Base-by-base conservation (phyloP, 352 stramenopile genomes). In the Blastocystis sp. region DNA sequence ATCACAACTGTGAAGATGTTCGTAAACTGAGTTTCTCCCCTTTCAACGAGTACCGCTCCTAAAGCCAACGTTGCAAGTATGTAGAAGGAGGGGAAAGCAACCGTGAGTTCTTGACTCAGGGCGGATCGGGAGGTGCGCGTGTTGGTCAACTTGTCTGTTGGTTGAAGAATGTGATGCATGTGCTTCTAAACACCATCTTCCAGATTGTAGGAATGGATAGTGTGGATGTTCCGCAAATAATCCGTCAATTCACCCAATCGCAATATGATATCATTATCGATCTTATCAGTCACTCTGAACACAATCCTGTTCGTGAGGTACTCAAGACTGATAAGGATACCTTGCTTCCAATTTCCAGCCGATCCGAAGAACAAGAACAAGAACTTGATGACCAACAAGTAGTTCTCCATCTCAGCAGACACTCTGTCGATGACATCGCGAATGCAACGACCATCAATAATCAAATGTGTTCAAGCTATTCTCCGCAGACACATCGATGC, bases 161-260 rank as follows among this genome's bases (percentile, higher is more conserved):
- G 32, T 36, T 48, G 8, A 9, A 64, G 27, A 2, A 14, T 34
- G 24, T 67, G n/a, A 34, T 51, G 44, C 6, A 85, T 49, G 7
- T 59, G 51, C 48, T 73, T 1, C 21, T 29, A 40, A 6, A 85
- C 38, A 21, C 21, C 42, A 34, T 57, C 16, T 44, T 85, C 36
- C 0, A 85, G 56, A 42, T 85, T 85, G 32, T 85, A 85, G 51
- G 57, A 36, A 65, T 85, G 61, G 18, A 85, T 40, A 6, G 75
- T 85, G 51, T 85, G 61, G 32, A 85, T 85, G 38, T 85, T 85
- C 40, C 76, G 44, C 21, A 85, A 27, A 16, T 67, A 84, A 24
- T 84, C 72, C 1, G 72, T 84, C 7, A 84, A 29, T 14, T 49
- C 38, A 4, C 53, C 72, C 6, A 44, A 84, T 44, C 53, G 21